These are phyloP conservation scores for Baudoinia panamericana DNA, from an alignment of 495 filamentous ascomycete genomes.

Conservation along the genomic window DNA sequence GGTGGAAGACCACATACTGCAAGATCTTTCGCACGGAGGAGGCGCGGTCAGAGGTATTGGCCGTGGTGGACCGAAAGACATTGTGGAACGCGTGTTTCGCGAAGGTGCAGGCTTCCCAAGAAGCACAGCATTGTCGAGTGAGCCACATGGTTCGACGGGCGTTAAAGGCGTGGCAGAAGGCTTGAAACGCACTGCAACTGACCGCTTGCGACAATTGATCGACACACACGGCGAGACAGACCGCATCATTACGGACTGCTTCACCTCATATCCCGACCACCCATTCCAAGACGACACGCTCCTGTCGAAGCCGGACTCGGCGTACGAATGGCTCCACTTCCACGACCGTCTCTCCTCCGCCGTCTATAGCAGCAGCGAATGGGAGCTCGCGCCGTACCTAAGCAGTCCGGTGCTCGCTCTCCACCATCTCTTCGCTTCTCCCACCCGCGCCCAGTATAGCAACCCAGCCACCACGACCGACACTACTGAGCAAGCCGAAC, in stretches of 20 bases:
- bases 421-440: constrained; percentile 75
- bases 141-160: constrained; percentile 17
- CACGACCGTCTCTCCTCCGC: constrained; percentile 68
- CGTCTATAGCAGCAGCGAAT: constrained; percentile 65
- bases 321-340: constrained; percentile 92
- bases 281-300: constrained; percentile 86
- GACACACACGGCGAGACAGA: constrained; percentile 82
- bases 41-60: constrained; percentile 65
- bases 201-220: constrained; percentile 72
- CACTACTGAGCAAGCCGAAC: constrained; percentile 30
- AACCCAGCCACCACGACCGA: not conserved
- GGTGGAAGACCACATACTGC: constrained; percentile 67
- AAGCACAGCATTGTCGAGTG: constrained; percentile 7
- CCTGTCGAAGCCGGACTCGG: constrained; percentile 71
- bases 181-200: constrained; percentile 62
- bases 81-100: constrained; percentile 72
- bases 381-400: constrained; percentile 77
- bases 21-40: constrained; percentile 56
- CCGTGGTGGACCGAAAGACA: constrained; percentile 65
- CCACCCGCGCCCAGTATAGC: constrained; percentile 21
- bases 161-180: constrained; percentile 56
- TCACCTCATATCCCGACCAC: constrained; percentile 68
- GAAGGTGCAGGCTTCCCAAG: constrained; percentile 78
- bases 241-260: constrained; percentile 71
- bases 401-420: constrained; percentile 76